These are phyloP conservation scores for Microdochium paspali DNA, from an alignment of 2,329 filamentous ascomycete species.

Conservation along the genomic window DNA sequence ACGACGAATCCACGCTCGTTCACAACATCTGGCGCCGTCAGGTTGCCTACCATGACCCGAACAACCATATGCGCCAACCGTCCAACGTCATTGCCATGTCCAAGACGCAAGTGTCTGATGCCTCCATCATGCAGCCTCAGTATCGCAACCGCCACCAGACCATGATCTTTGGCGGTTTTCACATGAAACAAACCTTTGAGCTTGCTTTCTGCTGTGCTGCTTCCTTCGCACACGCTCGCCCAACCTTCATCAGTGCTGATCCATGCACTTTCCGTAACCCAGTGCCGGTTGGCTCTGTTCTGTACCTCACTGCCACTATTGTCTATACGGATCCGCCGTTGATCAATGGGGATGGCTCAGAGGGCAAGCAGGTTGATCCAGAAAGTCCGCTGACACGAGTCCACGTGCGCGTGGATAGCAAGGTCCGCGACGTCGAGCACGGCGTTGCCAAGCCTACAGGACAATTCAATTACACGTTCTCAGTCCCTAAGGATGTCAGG, in stretches of 20 bases:
- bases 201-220: conserved; percentile 68
- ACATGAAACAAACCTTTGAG: conserved; percentile 67
- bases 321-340: conserved; percentile 58
- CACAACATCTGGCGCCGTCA: conserved; percentile 66
- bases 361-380: conserved; percentile 14
- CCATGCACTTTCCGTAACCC: conserved; percentile 68
- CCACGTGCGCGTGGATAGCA: conserved; percentile 62
- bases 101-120: conserved; percentile 46
- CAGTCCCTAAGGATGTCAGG: conserved; percentile 24
- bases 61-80: conserved; percentile 20
- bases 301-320: conserved; percentile 64
- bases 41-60: conserved; percentile 45
- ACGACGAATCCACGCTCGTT: conserved; percentile 61
- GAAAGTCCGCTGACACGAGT: conserved; percentile 35
- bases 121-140: conserved; percentile 66
- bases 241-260: conserved; percentile 63
- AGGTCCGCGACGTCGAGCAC: conserved; percentile 60
- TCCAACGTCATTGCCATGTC: conserved; percentile 44
- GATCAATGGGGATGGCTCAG: conserved; percentile 37
- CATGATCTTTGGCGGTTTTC: conserved; percentile 71
- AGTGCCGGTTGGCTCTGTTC: conserved; percentile 63
- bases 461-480: conserved; percentile 63
- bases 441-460: conserved; percentile 55
- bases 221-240: conserved; percentile 58
- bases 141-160: conserved; percentile 49